Conservation (phyloP, 768 basidiomycete species). For the Mrakia blollopis region DNA sequence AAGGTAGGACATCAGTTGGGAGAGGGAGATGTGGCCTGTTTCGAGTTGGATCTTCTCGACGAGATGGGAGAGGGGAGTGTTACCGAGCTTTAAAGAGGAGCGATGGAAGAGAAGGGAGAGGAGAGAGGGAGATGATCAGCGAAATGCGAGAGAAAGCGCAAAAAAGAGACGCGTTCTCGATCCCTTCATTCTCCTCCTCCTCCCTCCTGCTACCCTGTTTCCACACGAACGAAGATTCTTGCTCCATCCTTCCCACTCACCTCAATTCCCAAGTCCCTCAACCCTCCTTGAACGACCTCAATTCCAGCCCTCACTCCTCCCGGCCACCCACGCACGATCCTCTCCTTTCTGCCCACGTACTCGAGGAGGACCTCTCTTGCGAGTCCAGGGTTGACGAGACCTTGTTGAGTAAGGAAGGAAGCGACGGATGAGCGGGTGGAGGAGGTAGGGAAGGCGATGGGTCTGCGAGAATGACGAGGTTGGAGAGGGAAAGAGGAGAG, state of each 20-base stretch:
- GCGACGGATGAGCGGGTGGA: neutral
- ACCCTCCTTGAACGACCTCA: slow-evolving; percentile 20
- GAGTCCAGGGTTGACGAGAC: neutral
- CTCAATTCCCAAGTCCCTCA: slow-evolving; percentile 18
- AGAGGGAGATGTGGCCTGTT: slow-evolving; percentile 27
- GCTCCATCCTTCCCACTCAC: neutral
- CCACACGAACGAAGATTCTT: no score
- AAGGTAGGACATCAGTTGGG: slow-evolving; percentile 14
- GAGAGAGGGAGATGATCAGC: neutral
- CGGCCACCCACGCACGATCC: slow-evolving; percentile 18
- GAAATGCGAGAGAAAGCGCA: no score
- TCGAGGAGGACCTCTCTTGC: slow-evolving; percentile 24
- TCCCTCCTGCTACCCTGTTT: no score
- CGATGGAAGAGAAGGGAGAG: neutral
- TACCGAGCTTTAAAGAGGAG: neutral
- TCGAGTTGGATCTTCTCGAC: slow-evolving; percentile 24
- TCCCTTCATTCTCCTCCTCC: neutral
- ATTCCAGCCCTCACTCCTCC: slow-evolving; percentile 8
- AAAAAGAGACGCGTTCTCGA: no score
- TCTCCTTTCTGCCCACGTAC: slow-evolving; percentile 23
- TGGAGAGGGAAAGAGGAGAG: neutral
- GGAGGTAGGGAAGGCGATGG: slow-evolving; percentile 8
- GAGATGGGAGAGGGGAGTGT: neutral
- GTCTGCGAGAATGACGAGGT: neutral
- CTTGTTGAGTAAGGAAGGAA: neutral